Evolutionary conservation across 1,139 yeast genomes (phyloP), one percentile per base, ranked within the genome.

Genomic region (Saccharomycopsis hybrid): DNA sequence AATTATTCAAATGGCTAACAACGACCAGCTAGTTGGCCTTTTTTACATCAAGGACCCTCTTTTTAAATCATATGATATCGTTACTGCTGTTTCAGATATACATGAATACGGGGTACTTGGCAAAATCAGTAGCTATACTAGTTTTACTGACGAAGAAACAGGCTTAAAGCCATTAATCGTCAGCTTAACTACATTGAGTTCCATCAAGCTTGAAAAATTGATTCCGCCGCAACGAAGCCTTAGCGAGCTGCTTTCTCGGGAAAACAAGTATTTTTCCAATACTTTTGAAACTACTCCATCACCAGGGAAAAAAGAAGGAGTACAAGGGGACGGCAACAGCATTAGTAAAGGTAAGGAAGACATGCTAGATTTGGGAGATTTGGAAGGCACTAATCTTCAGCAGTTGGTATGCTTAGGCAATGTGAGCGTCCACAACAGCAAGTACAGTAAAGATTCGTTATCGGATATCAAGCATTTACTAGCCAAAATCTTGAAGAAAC

Each of bases 31-130:
- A 28, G 37, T 53, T 44, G 55, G 48, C 4, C 42, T 53, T 5
- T 51, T 53, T 35, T 53, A 45, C 28, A 46, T 50, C 27, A 51
- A 50, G 24, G 49, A 51, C 28, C 48, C 44, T 3, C 41, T 32
- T 18, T 53, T 51, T 43, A 46, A 46, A 24, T 35, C 52, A 2
- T 45, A 30, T 31, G 47, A 51, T 45, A 48, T 44, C 3, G 41
- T 53, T 13, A 48, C 39, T 13, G 33, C 47, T 8, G 27, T 32
- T 11, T 28, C 33, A 31, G 55, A 53, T 37, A 43, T 51, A 13
- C 46, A 53, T 36, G 39, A 43, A 9, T n/a, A 32, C 24, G 55
- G 55, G 13, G 52, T 53, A 2, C 30, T 51, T 5, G 53, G 52
- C 9, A 42, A 44, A 31, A 44, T 53, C 11, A 33, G 29, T 8